Evolutionary conservation across 2,329 filamentous ascomycete genomes (phyloP).

Genomic region (Phoma sp.): DNA sequence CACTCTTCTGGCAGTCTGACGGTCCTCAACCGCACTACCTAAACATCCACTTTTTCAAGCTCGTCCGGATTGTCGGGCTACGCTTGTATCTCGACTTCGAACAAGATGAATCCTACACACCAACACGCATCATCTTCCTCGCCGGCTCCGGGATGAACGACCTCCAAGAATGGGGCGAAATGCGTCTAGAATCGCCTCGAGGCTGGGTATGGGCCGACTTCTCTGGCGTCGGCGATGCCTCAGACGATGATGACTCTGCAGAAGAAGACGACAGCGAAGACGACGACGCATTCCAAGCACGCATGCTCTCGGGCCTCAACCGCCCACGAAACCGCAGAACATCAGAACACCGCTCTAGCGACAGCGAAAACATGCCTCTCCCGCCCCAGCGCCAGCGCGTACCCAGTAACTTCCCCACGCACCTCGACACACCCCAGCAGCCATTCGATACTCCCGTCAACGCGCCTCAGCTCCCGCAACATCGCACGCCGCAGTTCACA

Average conservation of each 20-base stretch:
- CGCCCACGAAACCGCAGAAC: conserved; percentile 16
- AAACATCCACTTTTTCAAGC: conserved; percentile 85
- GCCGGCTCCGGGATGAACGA: conserved; percentile 93
- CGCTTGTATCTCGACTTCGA: conserved; percentile 90
- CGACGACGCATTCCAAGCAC: conserved; percentile 20
- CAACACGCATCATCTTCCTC: conserved; percentile 87
- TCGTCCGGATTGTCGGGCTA: conserved; percentile 78
- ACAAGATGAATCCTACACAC: conserved; percentile 94
- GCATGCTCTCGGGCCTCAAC: conserved; percentile 2
- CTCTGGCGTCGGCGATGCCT: conserved; percentile 63
- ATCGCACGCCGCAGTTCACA: conserved; percentile 10
- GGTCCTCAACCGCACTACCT: conserved; percentile 83
- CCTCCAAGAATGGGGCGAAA: conserved; percentile 83
- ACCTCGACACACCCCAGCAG: not conserved
- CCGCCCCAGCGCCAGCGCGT: conserved; percentile 15
- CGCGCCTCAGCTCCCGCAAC: not conserved
- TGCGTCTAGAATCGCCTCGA: conserved; percentile 78
- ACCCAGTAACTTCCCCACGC: conserved; percentile 13
- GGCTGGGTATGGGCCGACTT: conserved; percentile 92
- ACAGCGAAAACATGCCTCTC: conserved; percentile 15
- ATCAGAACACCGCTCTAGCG: conserved; percentile 8
- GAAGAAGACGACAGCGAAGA: conserved; percentile 30
- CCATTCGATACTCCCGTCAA: conserved; percentile 8
- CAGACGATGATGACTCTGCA: conserved; percentile 26
- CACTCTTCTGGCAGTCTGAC: conserved; percentile 84